Conservation (phyloP, 148 eudicot species). For the Rhododendron mucronatum region DNA sequence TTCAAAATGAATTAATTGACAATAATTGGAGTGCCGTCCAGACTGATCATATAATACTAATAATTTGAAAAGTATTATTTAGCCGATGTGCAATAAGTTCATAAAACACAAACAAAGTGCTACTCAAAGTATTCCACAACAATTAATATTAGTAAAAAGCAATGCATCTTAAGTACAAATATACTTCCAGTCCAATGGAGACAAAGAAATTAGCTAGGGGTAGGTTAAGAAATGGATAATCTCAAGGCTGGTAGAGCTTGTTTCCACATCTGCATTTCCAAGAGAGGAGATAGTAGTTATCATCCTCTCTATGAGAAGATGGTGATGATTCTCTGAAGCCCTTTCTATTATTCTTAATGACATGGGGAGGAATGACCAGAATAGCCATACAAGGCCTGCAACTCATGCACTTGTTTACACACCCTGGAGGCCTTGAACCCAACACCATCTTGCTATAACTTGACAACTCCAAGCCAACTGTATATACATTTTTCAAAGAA, state of each 20-base stretch:
- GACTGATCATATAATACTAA: no score
- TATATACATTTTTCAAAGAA: not conserved
- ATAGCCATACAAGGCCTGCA: conserved; percentile 56
- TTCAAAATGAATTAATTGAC: not conserved
- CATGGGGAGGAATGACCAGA: conserved; percentile 38
- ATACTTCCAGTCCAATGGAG: not conserved
- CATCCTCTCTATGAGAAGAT: conserved; percentile 30
- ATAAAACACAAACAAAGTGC: not conserved
- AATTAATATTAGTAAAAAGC: not conserved
- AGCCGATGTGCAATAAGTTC: not conserved
- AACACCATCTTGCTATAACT: conserved; percentile 25
- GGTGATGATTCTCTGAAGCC: not conserved
- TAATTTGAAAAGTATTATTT: not conserved
- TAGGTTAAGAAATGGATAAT: not conserved
- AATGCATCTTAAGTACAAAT: not conserved
- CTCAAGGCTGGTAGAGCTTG: conserved; percentile 46
- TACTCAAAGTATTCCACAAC: not conserved
- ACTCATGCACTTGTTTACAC: conserved; percentile 51
- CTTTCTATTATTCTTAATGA: not conserved
- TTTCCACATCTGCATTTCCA: conserved; percentile 58
- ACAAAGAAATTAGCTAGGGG: not conserved
- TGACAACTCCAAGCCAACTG: not conserved
- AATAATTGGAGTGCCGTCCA: no score
- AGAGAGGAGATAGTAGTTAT: conserved; percentile 48
- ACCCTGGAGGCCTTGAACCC: conserved; percentile 63